These are phyloP conservation scores for Podaxis carcinomalis DNA, from an alignment of 768 basidiomycete species.

Conservation along the genomic window DNA sequence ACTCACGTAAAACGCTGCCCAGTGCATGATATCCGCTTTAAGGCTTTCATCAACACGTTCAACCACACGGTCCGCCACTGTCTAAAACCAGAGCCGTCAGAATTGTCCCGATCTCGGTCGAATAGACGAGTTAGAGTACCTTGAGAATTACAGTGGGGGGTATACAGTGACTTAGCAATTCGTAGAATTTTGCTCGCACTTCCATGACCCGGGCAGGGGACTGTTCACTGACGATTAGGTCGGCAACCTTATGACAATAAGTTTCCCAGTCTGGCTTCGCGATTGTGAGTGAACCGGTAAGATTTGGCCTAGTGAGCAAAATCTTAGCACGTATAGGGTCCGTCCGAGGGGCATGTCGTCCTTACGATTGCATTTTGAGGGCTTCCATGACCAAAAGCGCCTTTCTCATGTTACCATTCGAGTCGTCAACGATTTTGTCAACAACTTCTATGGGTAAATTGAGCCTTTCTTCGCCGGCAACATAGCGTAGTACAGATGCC, in stretches of 20 bases:
- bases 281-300: conserved; percentile 72
- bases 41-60: conserved; percentile 86
- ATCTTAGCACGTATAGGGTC: background rate
- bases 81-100: conserved; percentile 41
- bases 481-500: conserved; percentile 68
- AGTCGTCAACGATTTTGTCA: conserved; percentile 72
- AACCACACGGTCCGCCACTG: conserved; percentile 83
- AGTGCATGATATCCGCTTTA: conserved; percentile 93
- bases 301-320: conserved; percentile 57
- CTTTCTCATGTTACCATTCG: conserved; percentile 89
- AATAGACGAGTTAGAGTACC: conserved; percentile 35
- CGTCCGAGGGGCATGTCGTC: conserved; percentile 4
- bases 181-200: conserved; percentile 90
- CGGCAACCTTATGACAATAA: conserved; percentile 89
- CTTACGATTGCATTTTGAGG: conserved; percentile 93
- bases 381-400: conserved; percentile 94
- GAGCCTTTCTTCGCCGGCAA: conserved; percentile 78
- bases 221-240: conserved; percentile 87
- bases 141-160: conserved; percentile 90
- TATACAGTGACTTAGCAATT: conserved; percentile 94
- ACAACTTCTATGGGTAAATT: conserved; percentile 76
- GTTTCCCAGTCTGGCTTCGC: conserved; percentile 99
- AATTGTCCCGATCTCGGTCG: background rate
- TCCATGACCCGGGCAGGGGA: conserved; percentile 86
- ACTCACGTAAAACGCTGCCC: conserved; percentile 94